Base-by-base conservation (phyloP, 352 stramenopile species). In the Halophytophthora batemanensis region DNA sequence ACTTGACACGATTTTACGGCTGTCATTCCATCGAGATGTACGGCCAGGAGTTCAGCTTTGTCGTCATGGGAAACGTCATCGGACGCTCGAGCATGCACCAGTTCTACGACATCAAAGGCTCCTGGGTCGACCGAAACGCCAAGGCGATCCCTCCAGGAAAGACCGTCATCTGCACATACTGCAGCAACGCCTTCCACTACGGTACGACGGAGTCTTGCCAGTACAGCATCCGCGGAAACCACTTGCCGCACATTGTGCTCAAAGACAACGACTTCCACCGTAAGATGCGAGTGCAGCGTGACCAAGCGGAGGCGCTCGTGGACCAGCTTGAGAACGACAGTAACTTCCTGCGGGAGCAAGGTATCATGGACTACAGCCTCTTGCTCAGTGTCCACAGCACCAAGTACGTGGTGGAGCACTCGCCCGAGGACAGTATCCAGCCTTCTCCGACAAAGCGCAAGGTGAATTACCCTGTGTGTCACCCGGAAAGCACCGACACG, bases 1-100 rank as follows among this genome's bases (percentile, higher is more conserved):
- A 95, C 50, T 61, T 97, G 44, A 95, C 84, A n/a, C 75, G 88
- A 19, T 96, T 91, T 51, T 93, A 93, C 31, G 88, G 88, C 25
- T 95, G 84, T 54, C 87, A 96, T 56, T 87, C 79, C 22, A 93
- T 97, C 22, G 71, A 84, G 36, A 96, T 97, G 83, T 96, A 96
- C 48, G 82, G 84, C 2, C 74, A 94, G 46, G 55, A 77, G 14
- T 94, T 94, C 57, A 90, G 69, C 61, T 97, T 97, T 39, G 81
- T 96, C 15, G 88, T 97, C 45, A 97, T 97, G 88, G 80, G 80
- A 43, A 97, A 97, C 53, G 81, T 74, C 23, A 92, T 95, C 38
- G 81, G 82, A 12, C 73, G 69, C 25, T 70, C 85, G 33, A 93
- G 78, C 44, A 92, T 94, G 81, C 83, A 92, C 43, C 77, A 90